Evolutionary conservation across 169 alveolate species (phyloP).

Genomic region (Cryptosporidium muris): DNA sequence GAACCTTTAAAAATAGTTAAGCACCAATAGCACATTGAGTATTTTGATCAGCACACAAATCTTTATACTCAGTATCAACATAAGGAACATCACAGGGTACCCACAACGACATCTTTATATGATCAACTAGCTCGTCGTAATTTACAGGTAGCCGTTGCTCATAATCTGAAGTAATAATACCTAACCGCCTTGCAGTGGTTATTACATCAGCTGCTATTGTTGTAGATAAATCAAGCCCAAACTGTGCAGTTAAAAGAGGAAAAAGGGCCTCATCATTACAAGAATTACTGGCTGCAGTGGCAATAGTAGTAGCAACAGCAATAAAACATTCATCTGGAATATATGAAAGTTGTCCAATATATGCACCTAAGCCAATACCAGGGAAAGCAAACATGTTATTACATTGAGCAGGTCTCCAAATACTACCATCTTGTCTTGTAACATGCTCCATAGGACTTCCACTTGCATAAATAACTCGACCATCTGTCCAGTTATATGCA

Average conservation of each 20-base stretch:
- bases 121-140: slow-evolving; percentile 18
- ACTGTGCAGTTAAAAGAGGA: slow-evolving; percentile 49
- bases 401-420: slow-evolving; percentile 64
- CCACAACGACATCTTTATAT: slow-evolving; percentile 57
- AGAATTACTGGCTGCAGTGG: slow-evolving; percentile 1
- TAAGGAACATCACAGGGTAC: slow-evolving; percentile 9
- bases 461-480: slow-evolving; percentile 72
- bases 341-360: slow-evolving; percentile 36
- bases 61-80: neutral
- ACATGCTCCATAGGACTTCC: slow-evolving; percentile 77
- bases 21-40: neutral
- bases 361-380: slow-evolving; percentile 76
- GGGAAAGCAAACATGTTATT: slow-evolving; percentile 77
- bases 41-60: neutral
- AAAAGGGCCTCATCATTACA: slow-evolving; percentile 5
- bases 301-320: slow-evolving; percentile 67
- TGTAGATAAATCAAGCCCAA: slow-evolving; percentile 50
- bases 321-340: slow-evolving; percentile 70
- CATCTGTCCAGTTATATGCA: slow-evolving; percentile 73
- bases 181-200: slow-evolving; percentile 7
- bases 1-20: neutral
- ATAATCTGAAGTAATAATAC: neutral
- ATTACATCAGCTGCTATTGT: slow-evolving; percentile 56
- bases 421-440: slow-evolving; percentile 13
- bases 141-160: slow-evolving; percentile 7